phyloP scores from a whole-genome alignment of 1,284 basidiomycete genomes.

The Vanrija sp. region DNA sequence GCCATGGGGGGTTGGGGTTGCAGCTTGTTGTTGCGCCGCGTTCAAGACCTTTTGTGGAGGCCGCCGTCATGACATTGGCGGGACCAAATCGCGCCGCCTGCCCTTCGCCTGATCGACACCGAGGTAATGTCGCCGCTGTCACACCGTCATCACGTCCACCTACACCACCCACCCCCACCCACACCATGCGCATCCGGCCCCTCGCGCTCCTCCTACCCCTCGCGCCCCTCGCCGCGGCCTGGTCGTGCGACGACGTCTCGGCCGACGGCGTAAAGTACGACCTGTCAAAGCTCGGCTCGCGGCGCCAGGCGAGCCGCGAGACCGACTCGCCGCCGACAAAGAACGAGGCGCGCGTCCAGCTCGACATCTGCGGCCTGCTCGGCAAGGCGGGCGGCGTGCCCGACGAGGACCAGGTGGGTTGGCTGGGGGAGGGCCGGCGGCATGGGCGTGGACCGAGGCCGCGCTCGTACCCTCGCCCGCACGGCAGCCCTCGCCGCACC shows the following conservation, averaged over 20 bases:
- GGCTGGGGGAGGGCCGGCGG: background rate
- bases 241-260: constrained; percentile 3
- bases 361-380: constrained; percentile 36
- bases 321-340: constrained; percentile 43
- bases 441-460: too few species aligned
- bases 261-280: constrained; percentile 22
- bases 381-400: constrained; percentile 27
- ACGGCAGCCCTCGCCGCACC: background rate
- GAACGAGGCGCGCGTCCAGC: constrained; percentile 30
- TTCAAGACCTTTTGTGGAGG: too few species aligned
- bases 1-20: too few species aligned
- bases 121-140: too few species aligned
- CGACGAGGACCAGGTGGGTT: constrained; percentile 46
- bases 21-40: too few species aligned
- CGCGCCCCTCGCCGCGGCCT: background rate
- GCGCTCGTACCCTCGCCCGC: too few species aligned
- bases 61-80: too few species aligned
- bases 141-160: too few species aligned
- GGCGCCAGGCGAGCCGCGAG: constrained; percentile 23
- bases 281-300: constrained; percentile 28
- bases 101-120: too few species aligned
- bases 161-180: too few species aligned
- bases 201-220: background rate
- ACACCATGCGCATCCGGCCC: too few species aligned
- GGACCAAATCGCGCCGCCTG: too few species aligned